A percentile compares a stretch with the other conserved stretches of the same genome.
These are phyloP conservation scores for Globisporangium mamillatum DNA, from an alignment of 352 stramenopile genomes.

Conservation along the genomic window DNA sequence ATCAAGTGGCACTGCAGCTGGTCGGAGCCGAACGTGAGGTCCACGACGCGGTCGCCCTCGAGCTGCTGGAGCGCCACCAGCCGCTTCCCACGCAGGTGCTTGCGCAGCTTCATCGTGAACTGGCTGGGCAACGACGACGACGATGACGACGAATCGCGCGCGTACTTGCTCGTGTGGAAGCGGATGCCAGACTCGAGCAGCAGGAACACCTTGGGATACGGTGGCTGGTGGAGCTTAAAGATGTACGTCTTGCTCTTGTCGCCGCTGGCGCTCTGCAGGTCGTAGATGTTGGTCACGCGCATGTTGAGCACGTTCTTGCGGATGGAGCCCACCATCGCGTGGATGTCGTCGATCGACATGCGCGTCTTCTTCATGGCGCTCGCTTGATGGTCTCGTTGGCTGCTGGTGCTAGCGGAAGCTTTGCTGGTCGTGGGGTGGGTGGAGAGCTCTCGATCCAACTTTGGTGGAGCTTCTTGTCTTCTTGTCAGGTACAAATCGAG, in stretches of 20 bases:
- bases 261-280: slow-evolving; percentile 75
- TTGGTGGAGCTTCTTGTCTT: no score
- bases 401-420: neutral
- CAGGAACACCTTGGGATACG: slow-evolving; percentile 91
- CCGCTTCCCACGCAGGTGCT: slow-evolving; percentile 94
- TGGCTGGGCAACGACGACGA: slow-evolving; percentile 84
- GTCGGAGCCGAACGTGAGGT: slow-evolving; percentile 95
- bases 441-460: no score
- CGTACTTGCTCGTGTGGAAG: slow-evolving; percentile 95
- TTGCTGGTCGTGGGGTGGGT: no score
- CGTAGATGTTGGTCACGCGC: slow-evolving; percentile 97
- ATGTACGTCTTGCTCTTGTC: slow-evolving; percentile 89
- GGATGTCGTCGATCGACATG: slow-evolving; percentile 88
- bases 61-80: slow-evolving; percentile 93
- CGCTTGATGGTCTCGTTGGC: neutral
- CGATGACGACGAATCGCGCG: slow-evolving; percentile 54
- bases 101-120: slow-evolving; percentile 98
- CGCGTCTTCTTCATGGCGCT: slow-evolving; percentile 76
- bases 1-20: slow-evolving; percentile 91
- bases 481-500: no score
- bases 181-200: slow-evolving; percentile 95
- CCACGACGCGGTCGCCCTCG: slow-evolving; percentile 94
- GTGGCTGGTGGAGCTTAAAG: slow-evolving; percentile 90
- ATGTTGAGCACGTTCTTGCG: slow-evolving; percentile 87
- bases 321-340: slow-evolving; percentile 83